A percentile compares a stretch with the other conserved stretches of the same genome.
phyloP scores from a whole-genome alignment of 257 asterid species.

The Gentiana straminea region DNA sequence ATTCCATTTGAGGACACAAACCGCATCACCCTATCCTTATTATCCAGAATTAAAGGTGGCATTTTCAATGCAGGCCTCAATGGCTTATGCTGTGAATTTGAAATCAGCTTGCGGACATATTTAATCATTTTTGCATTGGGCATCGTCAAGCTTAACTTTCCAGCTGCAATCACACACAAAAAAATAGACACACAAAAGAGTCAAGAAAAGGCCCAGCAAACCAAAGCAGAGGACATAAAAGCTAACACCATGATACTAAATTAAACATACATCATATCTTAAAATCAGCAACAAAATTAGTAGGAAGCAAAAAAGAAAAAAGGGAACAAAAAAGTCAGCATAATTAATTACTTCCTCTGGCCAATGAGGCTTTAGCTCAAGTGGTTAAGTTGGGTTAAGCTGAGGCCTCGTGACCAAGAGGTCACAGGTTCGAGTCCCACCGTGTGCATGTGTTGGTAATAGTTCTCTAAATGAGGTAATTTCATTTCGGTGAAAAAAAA shows the following conservation, averaged over 20 bases:
- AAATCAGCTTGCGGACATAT: conserved; percentile 41
- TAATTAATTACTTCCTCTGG: neutral
- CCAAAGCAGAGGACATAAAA: no score
- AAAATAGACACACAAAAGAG: conserved; percentile 3
- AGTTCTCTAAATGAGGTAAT: no score
- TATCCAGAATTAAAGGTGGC: conserved; percentile 83
- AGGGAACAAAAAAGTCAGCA: neutral
- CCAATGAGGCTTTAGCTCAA: no score
- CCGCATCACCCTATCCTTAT: conserved; percentile 41
- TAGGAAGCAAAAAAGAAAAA: neutral
- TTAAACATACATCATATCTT: neutral
- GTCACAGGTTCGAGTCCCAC: no score
- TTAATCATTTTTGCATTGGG: conserved; percentile 47
- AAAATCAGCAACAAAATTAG: neutral
- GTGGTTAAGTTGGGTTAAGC: no score
- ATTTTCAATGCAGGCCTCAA: conserved; percentile 52
- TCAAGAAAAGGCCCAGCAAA: neutral
- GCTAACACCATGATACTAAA: neutral
- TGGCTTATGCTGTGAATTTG: conserved; percentile 46
- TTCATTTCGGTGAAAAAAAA: no score
- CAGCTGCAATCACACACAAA: conserved; percentile 39
- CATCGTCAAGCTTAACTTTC: conserved; percentile 31
- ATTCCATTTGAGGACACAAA: conserved; percentile 65
- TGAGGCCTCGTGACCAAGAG: no score
- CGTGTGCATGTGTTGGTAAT: no score